Conservation (phyloP, 2,329 filamentous ascomycete species). For the Akanthomyces uredinophilus region DNA sequence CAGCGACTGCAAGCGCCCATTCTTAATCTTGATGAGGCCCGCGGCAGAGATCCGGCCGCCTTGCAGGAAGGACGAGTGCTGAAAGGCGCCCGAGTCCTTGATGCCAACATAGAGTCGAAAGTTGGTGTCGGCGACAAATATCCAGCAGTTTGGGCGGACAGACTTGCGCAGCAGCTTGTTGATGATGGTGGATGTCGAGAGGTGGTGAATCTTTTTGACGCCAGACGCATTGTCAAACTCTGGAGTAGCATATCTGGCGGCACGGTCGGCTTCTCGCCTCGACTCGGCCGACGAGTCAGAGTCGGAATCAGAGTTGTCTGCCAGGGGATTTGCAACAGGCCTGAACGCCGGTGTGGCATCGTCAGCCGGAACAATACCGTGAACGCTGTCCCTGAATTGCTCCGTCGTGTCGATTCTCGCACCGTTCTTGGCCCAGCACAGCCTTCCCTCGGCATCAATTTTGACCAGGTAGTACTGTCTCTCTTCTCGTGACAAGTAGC, state of each 20-base stretch:
- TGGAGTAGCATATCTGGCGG: conserved; percentile 60
- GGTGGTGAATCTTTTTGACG: conserved; percentile 49
- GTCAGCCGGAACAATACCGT: conserved; percentile 62
- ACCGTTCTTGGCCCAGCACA: conserved; percentile 86
- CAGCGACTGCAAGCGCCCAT: conserved; percentile 69
- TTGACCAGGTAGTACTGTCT: conserved; percentile 73
- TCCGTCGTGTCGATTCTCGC: conserved; percentile 70
- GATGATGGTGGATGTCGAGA: conserved; percentile 67
- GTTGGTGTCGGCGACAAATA: conserved; percentile 82
- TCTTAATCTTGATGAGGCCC: conserved; percentile 77
- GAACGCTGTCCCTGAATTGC: conserved; percentile 71
- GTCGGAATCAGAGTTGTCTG: conserved; percentile 25
- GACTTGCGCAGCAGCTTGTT: conserved; percentile 74
- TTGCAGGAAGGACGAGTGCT: conserved; percentile 85
- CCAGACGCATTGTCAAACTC: conserved; percentile 58
- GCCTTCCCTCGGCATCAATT: conserved; percentile 65
- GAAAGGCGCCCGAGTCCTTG: conserved; percentile 82
- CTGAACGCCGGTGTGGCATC: conserved; percentile 54
- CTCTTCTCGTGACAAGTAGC: conserved; percentile 80
- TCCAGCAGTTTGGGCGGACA: conserved; percentile 86
- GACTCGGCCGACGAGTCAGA: conserved; percentile 38
- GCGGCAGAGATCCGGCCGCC: conserved; percentile 77
- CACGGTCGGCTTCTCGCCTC: conserved; percentile 54
- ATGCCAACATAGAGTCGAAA: conserved; percentile 86
- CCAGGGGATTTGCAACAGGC: conserved; percentile 18